These are phyloP conservation scores for Cenococcum geophilum DNA, from an alignment of 495 filamentous ascomycete genomes.

Conservation along the genomic window DNA sequence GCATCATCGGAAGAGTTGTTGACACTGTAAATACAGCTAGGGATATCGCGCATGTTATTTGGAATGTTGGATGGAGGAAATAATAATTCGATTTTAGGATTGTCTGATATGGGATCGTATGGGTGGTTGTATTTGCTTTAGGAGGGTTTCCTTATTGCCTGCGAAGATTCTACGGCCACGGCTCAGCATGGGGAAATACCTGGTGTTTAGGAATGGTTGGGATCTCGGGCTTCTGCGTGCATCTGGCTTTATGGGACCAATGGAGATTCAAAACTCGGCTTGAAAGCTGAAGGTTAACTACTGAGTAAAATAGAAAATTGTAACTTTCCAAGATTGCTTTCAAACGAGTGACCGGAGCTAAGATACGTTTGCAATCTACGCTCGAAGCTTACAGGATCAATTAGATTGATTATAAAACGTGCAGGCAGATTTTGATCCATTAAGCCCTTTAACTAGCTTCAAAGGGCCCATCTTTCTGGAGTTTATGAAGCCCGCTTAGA, in stretches of 20 bases:
- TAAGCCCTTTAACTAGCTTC: too few relatives aligned
- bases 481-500: too few relatives aligned
- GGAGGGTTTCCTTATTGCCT: neutral
- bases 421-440: too few relatives aligned
- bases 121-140: constrained; percentile 3
- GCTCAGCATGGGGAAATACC: neutral
- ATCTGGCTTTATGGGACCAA: neutral
- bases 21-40: constrained; percentile 94
- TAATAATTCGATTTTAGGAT: constrained; percentile 1
- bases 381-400: too few relatives aligned
- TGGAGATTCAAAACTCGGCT: neutral
- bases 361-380: too few relatives aligned
- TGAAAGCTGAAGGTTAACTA: neutral
- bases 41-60: constrained; percentile 94
- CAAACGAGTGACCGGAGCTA: too few relatives aligned
- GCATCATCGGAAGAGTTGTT: constrained; percentile 73
- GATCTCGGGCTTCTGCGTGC: neutral
- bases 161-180: neutral
- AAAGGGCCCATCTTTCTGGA: too few relatives aligned
- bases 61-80: constrained; percentile 91
- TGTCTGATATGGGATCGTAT: neutral
- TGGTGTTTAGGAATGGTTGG: neutral
- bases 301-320: neutral
- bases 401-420: too few relatives aligned
- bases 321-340: neutral